These are phyloP conservation scores for Suillus paluster DNA, from an alignment of 768 basidiomycete genomes.

Conservation along the genomic window DNA sequence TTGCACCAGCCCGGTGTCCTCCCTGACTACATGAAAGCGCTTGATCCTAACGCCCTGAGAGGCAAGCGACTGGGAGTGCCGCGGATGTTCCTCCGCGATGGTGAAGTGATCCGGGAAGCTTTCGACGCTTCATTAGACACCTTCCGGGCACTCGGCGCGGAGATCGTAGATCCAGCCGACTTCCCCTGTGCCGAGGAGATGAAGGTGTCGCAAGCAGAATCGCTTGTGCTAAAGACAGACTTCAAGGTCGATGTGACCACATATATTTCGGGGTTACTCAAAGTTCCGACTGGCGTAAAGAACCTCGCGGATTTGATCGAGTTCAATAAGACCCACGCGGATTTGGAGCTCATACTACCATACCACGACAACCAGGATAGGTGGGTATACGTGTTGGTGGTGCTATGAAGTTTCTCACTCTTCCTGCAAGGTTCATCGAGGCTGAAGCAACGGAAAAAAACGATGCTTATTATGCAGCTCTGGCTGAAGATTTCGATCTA, in stretches of 20 bases:
- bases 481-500: slow-evolving; percentile 51
- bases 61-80: slow-evolving; percentile 53
- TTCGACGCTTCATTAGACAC: slow-evolving; percentile 45
- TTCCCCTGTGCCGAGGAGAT: slow-evolving; percentile 58
- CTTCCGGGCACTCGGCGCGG: slow-evolving; percentile 45
- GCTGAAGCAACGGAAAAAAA: slow-evolving; percentile 38
- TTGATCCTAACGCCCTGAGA: slow-evolving; percentile 47
- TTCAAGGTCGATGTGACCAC: slow-evolving; percentile 63
- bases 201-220: slow-evolving; percentile 51
- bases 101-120: slow-evolving; percentile 31
- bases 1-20: slow-evolving; percentile 48
- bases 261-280: slow-evolving; percentile 49
- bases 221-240: slow-evolving; percentile 54
- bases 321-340: slow-evolving; percentile 57
- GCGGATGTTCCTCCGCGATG: slow-evolving; percentile 33
- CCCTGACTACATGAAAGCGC: slow-evolving; percentile 60
- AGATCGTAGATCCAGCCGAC: slow-evolving; percentile 65
- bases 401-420: background rate
- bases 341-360: slow-evolving; percentile 47
- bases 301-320: slow-evolving; percentile 59
- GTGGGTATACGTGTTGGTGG: slow-evolving; percentile 24
- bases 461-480: slow-evolving; percentile 46
- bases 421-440: slow-evolving; percentile 21
- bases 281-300: slow-evolving; percentile 60
- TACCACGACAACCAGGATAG: slow-evolving; percentile 40